Evolutionary conservation across 257 asterid species (phyloP), one percentile per base, ranked within the genome.

Genomic region (Schizonepeta tenuifolia): DNA sequence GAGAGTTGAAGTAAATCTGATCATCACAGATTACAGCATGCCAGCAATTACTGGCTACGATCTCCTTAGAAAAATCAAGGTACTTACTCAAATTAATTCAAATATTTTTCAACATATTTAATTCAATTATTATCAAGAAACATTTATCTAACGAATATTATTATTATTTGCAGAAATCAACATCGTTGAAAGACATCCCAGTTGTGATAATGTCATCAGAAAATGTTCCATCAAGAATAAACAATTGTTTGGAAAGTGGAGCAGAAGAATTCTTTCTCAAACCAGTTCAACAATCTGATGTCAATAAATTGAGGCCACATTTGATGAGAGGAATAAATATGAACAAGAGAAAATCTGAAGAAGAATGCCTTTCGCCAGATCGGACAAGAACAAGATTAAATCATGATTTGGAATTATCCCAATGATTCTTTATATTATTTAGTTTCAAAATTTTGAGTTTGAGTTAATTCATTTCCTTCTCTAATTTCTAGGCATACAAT

Each of bases 191-290:
- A 73, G 89, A 89, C 67, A 82, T 87, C 38, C 91, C 96, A 33
- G 96, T 89, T 15, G 96, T 89, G 57, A 83, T 89, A 33, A 86
- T 89, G 91, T 89, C 93, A 12, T 87, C 93, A 3, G 93, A 89
- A 46, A 84, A 89, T 71, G 80, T 82, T 1, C 90, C 90, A 20
- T 81, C 96, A 33, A 86, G 90, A 56, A 89, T 87, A 26, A 81
- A 79, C 68, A 84, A 74, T 40, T 89, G 96, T 51, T 79, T 89
- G 58, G 89, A 85, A 53, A 75, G 87, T 44, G 93, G 93, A 18
- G 96, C 96, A 0, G 79, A 89, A 10, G 91, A 89, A 17, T 89
- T 87, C 83, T 80, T 87, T 70, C 78, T 89, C 0, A 87, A 89
- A 22, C 96, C 91, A 51, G 87, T 89, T 41, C 84, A 67, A 41